Evolutionary conservation across 1,139 yeast species (phyloP).

Genomic region (Taphrina sp.): DNA sequence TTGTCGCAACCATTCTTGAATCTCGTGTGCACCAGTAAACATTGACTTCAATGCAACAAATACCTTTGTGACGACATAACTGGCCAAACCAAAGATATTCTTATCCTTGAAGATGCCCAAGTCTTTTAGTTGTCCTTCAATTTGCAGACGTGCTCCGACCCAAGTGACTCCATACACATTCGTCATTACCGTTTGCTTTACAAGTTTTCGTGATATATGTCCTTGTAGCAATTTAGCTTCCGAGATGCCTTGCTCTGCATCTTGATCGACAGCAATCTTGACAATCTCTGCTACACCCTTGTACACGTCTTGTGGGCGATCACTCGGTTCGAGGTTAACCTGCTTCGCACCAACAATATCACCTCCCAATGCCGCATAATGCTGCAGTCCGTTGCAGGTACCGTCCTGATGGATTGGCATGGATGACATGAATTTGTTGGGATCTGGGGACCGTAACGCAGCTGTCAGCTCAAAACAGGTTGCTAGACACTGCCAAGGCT

Average conservation of each 20-base stretch:
- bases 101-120: constrained; percentile 44
- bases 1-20: constrained; percentile 94
- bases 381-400: constrained; percentile 95
- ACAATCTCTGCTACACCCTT: constrained; percentile 78
- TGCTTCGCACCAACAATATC: constrained; percentile 91
- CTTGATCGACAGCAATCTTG: constrained; percentile 52
- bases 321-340: constrained; percentile 80
- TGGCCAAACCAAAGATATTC: constrained; percentile 47
- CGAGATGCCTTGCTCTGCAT: constrained; percentile 57
- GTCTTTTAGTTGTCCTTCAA: constrained; percentile 50
- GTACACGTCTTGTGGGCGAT: constrained; percentile 88
- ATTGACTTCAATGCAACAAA: constrained; percentile 80
- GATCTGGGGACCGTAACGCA: constrained; percentile 70
- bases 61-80: constrained; percentile 73
- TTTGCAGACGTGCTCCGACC: constrained; percentile 89
- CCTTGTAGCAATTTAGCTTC: constrained; percentile 58
- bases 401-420: constrained; percentile 97
- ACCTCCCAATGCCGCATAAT: constrained; percentile 97
- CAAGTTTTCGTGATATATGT: constrained; percentile 77
- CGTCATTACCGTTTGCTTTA: constrained; percentile 97
- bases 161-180: constrained; percentile 97
- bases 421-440: constrained; percentile 70
- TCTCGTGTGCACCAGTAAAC: constrained; percentile 87
- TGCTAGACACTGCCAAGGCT: constrained; percentile 94
- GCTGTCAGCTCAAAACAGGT: constrained; percentile 75